Evolutionary conservation across 2,329 filamentous ascomycete genomes (phyloP).

Genomic region (Phialophora chinensis): DNA sequence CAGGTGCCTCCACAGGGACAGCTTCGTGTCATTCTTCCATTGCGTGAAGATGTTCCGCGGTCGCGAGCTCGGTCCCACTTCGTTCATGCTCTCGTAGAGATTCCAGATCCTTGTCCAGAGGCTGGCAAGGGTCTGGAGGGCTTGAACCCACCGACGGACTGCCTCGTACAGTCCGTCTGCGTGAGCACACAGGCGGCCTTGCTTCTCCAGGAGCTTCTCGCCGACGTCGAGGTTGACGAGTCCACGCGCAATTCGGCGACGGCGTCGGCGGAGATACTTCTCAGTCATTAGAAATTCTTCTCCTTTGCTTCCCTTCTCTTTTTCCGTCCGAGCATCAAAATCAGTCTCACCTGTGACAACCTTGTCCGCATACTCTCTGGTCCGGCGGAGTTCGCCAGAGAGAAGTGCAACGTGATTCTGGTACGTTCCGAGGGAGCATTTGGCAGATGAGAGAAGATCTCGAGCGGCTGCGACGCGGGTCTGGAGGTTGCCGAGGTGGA

Average conservation of each 20-base stretch:
- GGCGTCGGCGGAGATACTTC: neutral
- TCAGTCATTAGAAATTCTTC: neutral
- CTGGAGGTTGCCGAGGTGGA: neutral
- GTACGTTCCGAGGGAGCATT: neutral
- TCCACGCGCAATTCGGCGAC: neutral
- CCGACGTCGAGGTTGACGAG: neutral
- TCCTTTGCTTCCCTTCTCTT: neutral
- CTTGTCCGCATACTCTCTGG: neutral
- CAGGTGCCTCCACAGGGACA: neutral
- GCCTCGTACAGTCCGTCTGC: neutral
- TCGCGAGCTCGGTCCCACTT: conserved; percentile 2
- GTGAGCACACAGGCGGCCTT: neutral
- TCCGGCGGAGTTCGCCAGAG: neutral
- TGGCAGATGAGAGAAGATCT: neutral
- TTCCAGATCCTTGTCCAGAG: conserved; percentile 10
- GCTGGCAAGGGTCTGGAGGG: neutral
- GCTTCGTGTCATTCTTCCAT: neutral
- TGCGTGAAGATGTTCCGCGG: neutral
- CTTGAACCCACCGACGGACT: neutral
- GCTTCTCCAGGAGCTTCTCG: neutral
- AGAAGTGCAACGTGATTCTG: neutral
- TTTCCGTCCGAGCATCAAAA: neutral
- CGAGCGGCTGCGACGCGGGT: neutral
- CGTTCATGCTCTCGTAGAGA: conserved; percentile 5
- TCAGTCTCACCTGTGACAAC: neutral